phyloP scores from a whole-genome alignment of 2,329 filamentous ascomycete genomes.

The Venturiaceae sp. region DNA sequence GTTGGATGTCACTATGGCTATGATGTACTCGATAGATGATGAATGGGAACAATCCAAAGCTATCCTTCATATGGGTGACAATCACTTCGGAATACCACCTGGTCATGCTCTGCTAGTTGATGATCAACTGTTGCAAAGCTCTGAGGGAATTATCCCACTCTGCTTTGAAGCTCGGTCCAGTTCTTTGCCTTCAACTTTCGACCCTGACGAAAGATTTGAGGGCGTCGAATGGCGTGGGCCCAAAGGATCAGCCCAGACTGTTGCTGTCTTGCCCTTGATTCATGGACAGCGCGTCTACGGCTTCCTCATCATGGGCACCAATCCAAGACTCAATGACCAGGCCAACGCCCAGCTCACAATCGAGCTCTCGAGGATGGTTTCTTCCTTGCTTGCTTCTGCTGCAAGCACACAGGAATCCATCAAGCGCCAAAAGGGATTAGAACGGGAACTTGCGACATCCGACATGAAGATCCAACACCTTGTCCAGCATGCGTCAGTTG shows the following conservation, averaged over 20 bases:
- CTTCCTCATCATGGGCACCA: neutral
- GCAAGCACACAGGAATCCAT: neutral
- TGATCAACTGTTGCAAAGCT: neutral
- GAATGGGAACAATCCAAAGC: neutral
- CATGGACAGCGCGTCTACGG: neutral
- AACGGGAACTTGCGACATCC: neutral
- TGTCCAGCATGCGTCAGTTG: neutral
- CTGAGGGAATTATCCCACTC: neutral
- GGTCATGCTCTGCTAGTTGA: neutral
- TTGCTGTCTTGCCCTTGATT: neutral
- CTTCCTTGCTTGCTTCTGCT: neutral
- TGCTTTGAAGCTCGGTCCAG: neutral
- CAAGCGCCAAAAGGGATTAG: neutral
- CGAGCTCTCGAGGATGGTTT: neutral
- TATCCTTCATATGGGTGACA: neutral
- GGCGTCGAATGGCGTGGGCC: neutral
- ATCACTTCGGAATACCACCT: neutral
- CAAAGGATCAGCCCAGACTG: neutral
- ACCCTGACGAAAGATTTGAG: neutral
- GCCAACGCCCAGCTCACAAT: neutral
- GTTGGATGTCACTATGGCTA: neutral
- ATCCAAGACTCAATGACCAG: neutral
- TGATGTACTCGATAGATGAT: neutral
- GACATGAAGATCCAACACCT: slow-evolving; percentile 2
- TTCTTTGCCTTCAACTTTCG: neutral